phyloP scores from a whole-genome alignment of 2,329 filamentous ascomycete genomes.

The Scedosporium aurantiacum region DNA sequence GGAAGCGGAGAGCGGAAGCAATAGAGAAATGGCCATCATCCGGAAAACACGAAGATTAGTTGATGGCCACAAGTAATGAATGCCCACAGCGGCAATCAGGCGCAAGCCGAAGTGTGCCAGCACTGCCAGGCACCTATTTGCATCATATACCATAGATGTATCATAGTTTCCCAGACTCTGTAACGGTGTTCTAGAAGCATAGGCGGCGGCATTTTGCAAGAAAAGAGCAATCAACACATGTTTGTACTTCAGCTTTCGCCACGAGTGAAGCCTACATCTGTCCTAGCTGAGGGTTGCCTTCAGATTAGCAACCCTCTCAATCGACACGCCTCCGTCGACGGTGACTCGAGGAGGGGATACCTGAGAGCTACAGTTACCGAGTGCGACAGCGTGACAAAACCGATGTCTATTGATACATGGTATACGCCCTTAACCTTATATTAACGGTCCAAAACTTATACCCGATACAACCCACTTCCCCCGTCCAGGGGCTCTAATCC shows the following conservation, averaged over 20 bases:
- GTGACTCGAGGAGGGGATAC: too few species aligned
- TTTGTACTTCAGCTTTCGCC: background rate
- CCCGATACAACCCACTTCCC: slow-evolving; percentile 6
- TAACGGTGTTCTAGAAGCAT: background rate
- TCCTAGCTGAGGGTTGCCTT: background rate
- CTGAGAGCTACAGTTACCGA: background rate
- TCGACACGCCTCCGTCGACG: background rate
- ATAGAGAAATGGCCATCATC: slow-evolving; percentile 10
- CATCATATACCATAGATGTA: slow-evolving; percentile 6
- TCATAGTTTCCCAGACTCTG: slow-evolving; percentile 4
- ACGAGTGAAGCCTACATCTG: background rate
- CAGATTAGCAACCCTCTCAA: background rate
- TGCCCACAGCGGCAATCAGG: background rate
- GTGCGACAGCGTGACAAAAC: background rate
- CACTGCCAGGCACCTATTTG: background rate
- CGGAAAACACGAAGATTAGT: background rate
- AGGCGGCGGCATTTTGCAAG: background rate
- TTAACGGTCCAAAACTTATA: background rate
- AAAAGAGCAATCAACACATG: background rate
- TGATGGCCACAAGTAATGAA: background rate
- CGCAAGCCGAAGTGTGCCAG: background rate
- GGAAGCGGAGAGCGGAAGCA: slow-evolving; percentile 12
- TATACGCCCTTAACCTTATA: background rate
- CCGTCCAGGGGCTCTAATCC: slow-evolving; percentile 46
- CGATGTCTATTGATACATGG: slow-evolving; percentile 8